Evolutionary conservation across 257 asterid species (phyloP), one percentile per base, ranked within the genome.

Genomic region (Ajuga chamaepitys): DNA sequence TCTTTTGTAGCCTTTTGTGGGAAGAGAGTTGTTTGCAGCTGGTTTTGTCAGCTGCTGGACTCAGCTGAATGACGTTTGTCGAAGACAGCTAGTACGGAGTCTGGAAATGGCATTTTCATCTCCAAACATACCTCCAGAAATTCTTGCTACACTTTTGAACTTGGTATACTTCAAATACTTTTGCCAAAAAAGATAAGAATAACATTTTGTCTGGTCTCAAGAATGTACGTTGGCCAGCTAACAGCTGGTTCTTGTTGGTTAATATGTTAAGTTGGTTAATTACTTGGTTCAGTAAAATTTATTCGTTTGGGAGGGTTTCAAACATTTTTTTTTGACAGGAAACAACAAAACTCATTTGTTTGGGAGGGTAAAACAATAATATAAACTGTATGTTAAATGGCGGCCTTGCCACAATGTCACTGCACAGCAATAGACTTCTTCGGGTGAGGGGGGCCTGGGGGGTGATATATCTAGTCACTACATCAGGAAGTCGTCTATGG

Each of bases 41-140:
- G 97, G 96, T 75, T 94, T 94, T 78, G 99, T 94, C 73, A 94
- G 99, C 80, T 94, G 99, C 88, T 94, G 99, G 99, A 80, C 93
- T 25, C 83, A 94, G 68, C 82, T 94, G 84, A 86, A 79, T 38
- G 99, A 94, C 67, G 62, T 78, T 55, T 84, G 87, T 80, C 97
- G 90, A 82, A 80, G 72, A 53, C 96, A 86, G 71, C 77, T 88
- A 57, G 97, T 94, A 8, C 84, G 96, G 46, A 88, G 95, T 78
- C 81, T 94, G 82, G 99, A 94, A 82, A 88, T 88, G 95, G 99
- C 99, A 10, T 94, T 94, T 81, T 90, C 99, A 56, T 90, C 99
- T 52, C 96, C 95, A 62, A 94, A 94, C 77, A 94, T 94, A 71
- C 95, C 99, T 74, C 96, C 95, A 45, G 97, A 94, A 76, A 94